phyloP scores from a whole-genome alignment of 352 stramenopile species.

The Globisporangium apiculatum region DNA sequence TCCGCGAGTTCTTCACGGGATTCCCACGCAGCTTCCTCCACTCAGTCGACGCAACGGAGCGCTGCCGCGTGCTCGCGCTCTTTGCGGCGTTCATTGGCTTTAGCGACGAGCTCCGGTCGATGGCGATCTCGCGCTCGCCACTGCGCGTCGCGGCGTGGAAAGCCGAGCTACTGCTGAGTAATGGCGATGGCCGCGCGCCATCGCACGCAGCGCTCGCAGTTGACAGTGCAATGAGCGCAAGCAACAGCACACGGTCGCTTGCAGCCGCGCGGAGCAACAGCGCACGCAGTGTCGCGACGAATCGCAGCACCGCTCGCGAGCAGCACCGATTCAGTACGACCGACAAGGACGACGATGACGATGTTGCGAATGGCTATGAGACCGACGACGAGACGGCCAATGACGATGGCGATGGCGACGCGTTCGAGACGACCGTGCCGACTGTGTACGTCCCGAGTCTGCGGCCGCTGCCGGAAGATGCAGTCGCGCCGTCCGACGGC shows the following conservation, averaged over 20 bases:
- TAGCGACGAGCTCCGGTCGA: conserved; percentile 21
- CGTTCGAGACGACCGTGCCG: neutral
- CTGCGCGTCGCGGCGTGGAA: conserved; percentile 17
- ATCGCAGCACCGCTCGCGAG: neutral
- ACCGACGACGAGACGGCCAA: conserved; percentile 5
- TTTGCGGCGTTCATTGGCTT: conserved; percentile 41
- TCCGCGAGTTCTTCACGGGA: conserved; percentile 42
- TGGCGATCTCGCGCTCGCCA: conserved; percentile 12
- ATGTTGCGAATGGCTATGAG: conserved; percentile 1
- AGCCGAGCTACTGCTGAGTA: conserved; percentile 6
- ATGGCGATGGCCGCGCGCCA: neutral
- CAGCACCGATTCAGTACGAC: neutral
- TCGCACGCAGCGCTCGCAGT: neutral
- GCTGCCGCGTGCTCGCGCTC: conserved; percentile 33
- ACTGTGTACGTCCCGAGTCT: conserved; percentile 9
- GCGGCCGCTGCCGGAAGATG: neutral
- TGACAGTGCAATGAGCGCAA: neutral
- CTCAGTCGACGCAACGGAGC: conserved; percentile 26
- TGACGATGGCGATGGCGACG: no score
- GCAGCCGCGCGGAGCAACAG: neutral
- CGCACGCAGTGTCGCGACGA: no score
- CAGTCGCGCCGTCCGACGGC: neutral
- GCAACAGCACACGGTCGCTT: neutral
- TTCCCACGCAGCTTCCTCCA: conserved; percentile 44
- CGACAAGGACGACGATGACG: conserved; percentile 3